A percentile compares a stretch with the other conserved stretches of the same genome.
phyloP scores from a whole-genome alignment of 2,329 filamentous ascomycete genomes.

The Colletotrichum spaethianum region DNA sequence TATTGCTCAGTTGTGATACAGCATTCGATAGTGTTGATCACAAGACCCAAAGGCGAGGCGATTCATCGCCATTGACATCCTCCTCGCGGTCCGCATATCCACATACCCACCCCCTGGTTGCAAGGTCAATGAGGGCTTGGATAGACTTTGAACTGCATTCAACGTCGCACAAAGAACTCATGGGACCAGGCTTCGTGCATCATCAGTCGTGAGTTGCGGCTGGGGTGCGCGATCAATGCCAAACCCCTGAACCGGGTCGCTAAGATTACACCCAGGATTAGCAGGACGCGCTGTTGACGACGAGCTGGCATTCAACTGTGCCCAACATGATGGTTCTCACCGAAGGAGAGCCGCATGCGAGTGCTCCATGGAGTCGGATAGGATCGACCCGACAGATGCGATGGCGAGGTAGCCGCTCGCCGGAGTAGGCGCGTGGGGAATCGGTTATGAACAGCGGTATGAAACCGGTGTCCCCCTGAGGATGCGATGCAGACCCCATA shows the following conservation, averaged over 20 bases:
- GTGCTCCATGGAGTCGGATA: conserved; percentile 4
- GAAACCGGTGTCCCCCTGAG: no score
- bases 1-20: conserved; percentile 32
- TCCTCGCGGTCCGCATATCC: neutral
- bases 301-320: neutral
- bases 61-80: neutral
- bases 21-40: conserved; percentile 37
- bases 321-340: conserved; percentile 13
- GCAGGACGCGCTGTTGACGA: neutral
- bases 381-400: conserved; percentile 20
- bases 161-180: conserved; percentile 19
- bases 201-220: neutral
- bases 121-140: conserved; percentile 1
- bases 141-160: neutral
- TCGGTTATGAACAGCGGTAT: neutral
- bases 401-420: conserved; percentile 15
- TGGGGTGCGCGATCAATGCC: neutral
- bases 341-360: conserved; percentile 29
- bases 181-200: neutral
- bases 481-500: neutral
- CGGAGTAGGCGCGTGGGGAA: conserved; percentile 13
- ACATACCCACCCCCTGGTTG: neutral
- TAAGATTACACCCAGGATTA: neutral
- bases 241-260: neutral
- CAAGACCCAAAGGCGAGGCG: conserved; percentile 12